Base-by-base conservation (phyloP, 495 filamentous ascomycete genomes). In the Penicillium cosmopolitanum region DNA sequence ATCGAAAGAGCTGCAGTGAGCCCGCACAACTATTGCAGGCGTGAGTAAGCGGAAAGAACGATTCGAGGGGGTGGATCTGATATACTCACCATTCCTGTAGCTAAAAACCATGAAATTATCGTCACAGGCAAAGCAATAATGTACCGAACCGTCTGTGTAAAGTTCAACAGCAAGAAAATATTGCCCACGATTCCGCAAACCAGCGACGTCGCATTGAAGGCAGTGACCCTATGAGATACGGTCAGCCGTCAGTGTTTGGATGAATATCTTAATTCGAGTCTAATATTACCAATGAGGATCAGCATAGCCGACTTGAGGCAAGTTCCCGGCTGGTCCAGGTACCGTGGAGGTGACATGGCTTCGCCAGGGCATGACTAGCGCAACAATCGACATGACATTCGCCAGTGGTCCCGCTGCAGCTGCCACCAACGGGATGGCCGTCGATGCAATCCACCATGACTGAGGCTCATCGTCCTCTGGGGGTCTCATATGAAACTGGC, bases 391-490 rank as follows among this genome's bases (percentile, higher is more conserved):
- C 65, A 90, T 78, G 19, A 92, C 83, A 69, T 92, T 91, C 11
- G 89, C 89, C 15, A 92, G 75, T 1, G 89, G 89, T 0, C 87
- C 88, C 5, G 87, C 80, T 1, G 88, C 86, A 5, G 89, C 89
- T 0, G 89, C 89, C 5, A 91, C 68, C 5, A 93, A 78, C 10
- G 89, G 89, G 47, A 92, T 89, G 12, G 85, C 88, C 4, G 87
- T 93, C 0, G 87, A 89, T 1, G 90, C 90, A 58, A 91, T 84
- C 89, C 89, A 93, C 89, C 89, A 93, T 44, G 83, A 77, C 61
- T 81, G 76, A 7, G 74, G 76, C 40, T 80, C 79, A 35, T 80
- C 80, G 57, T 84, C 81, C 21, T 81, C 77, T 21, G 77, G 67
- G 3, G 80, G 77, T 50, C 80, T 67, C 73, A 77, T 67, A 16